Evolutionary conservation across 2,329 filamentous ascomycete species (phyloP).

Genomic region (Venturia pyrina): DNA sequence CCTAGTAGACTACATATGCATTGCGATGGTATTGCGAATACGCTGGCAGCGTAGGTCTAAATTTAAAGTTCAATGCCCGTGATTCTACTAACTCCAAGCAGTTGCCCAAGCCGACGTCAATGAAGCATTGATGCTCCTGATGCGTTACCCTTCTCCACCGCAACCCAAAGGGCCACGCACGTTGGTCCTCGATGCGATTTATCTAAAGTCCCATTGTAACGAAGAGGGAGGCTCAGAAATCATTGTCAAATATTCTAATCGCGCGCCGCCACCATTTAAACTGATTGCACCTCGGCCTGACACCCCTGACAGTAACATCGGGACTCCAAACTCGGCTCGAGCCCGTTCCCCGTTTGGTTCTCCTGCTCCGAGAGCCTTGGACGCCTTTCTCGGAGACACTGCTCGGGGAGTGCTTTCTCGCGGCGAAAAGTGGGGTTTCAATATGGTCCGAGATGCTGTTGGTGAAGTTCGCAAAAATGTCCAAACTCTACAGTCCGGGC

Average conservation of each 20-base stretch:
- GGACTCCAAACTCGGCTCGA: constrained; percentile 4
- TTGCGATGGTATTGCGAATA: constrained; percentile 86
- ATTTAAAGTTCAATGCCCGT: background rate
- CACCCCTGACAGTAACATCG: constrained; percentile 2
- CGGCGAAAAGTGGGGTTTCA: constrained; percentile 68
- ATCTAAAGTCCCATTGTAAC: constrained; percentile 56
- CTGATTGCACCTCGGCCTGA: constrained; percentile 1
- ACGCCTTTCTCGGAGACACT: constrained; percentile 64
- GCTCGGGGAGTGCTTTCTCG: constrained; percentile 64
- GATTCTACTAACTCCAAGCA: constrained; percentile 23
- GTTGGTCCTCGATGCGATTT: constrained; percentile 78
- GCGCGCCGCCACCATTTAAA: constrained; percentile 23
- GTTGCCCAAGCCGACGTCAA: constrained; percentile 79
- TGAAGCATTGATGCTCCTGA: constrained; percentile 65
- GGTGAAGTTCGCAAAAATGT: constrained; percentile 71
- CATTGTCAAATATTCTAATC: constrained; percentile 59
- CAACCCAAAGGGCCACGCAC: constrained; percentile 58
- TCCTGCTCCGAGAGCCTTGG: constrained; percentile 33
- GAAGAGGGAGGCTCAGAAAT: constrained; percentile 52
- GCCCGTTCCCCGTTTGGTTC: constrained; percentile 9
- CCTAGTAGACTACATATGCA: constrained; percentile 80
- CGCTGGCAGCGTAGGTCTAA: constrained; percentile 67
- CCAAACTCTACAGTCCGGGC: constrained; percentile 6
- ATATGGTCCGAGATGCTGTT: constrained; percentile 71
- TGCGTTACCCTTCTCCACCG: constrained; percentile 68